Conservation (phyloP, 345 rosid species). For the Eucalyptus fibrosa region DNA sequence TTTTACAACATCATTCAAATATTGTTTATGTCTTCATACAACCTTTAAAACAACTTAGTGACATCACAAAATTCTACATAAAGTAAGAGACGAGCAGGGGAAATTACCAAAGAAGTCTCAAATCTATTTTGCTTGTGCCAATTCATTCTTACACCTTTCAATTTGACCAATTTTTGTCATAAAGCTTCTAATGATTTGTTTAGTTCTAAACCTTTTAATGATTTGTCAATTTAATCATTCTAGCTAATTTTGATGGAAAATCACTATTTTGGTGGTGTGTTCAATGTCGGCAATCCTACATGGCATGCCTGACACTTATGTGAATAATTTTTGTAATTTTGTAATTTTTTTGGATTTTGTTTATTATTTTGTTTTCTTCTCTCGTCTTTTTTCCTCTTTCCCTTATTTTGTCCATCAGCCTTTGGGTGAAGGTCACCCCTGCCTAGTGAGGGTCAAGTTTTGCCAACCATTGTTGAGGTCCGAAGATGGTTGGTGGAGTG, state of each 20-base stretch:
- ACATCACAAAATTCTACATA: neutral
- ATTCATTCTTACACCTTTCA: too few species aligned
- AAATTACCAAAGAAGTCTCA: neutral
- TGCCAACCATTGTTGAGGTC: rapidly evolving
- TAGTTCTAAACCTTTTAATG: neutral
- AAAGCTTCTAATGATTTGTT: neutral
- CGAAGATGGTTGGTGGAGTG: neutral
- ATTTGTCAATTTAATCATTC: too few species aligned
- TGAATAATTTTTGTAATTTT: neutral
- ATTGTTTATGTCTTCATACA: neutral
- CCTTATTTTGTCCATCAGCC: neutral
- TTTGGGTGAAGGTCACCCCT: neutral
- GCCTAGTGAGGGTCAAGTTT: neutral
- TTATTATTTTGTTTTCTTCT: too few species aligned
- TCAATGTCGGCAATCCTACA: neutral
- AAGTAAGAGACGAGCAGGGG: neutral
- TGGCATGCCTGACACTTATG: neutral
- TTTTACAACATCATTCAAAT: neutral
- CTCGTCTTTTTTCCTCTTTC: neutral
- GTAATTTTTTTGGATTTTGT: too few species aligned
- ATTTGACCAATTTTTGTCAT: neutral
- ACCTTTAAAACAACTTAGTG: neutral
- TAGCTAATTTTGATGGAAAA: neutral
- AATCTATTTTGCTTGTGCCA: neutral
- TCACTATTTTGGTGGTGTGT: neutral